Percentiles rank a stretch among this genome's conserved stretches.
phyloP scores from a whole-genome alignment of 805 yeast genomes.

The Tetrapisispora namnaoensis region DNA sequence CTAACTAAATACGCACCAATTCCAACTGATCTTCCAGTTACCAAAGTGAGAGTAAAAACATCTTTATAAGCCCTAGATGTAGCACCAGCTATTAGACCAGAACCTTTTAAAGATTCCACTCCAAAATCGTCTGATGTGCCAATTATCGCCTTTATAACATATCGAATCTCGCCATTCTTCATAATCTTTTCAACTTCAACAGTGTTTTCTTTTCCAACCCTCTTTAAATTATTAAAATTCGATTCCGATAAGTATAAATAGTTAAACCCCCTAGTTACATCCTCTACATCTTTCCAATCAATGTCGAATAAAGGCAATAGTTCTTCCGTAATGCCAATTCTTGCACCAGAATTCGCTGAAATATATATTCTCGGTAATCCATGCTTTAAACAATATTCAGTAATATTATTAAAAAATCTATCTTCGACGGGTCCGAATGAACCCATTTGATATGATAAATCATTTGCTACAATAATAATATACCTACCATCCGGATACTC shows the following conservation, averaged over 20 bases:
- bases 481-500: constrained; percentile 96
- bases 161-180: constrained; percentile 75
- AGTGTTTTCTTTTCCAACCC: constrained; percentile 48
- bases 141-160: constrained; percentile 71
- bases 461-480: constrained; percentile 87
- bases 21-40: constrained; percentile 99
- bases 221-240: constrained; percentile 46
- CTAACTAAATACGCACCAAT: constrained; percentile 98
- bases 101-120: constrained; percentile 96
- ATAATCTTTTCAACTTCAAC: constrained; percentile 70
- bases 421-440: constrained; percentile 98
- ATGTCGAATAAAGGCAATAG: constrained; percentile 79
- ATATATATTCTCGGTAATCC: constrained; percentile 94
- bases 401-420: constrained; percentile 80
- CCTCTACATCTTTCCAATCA: constrained; percentile 75
- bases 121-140: constrained; percentile 97
- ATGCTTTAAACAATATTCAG: constrained; percentile 77
- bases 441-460: constrained; percentile 95
- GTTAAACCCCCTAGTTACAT: constrained; percentile 78
- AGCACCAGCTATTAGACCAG: constrained; percentile 98
- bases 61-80: constrained; percentile 96
- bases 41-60: constrained; percentile 91
- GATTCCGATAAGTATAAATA: constrained; percentile 75
- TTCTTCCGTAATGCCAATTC: constrained; percentile 97
- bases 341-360: constrained; percentile 98